These are phyloP conservation scores for Nigrospora oryzae DNA, from an alignment of 2,329 filamentous ascomycete genomes.

Conservation along the genomic window DNA sequence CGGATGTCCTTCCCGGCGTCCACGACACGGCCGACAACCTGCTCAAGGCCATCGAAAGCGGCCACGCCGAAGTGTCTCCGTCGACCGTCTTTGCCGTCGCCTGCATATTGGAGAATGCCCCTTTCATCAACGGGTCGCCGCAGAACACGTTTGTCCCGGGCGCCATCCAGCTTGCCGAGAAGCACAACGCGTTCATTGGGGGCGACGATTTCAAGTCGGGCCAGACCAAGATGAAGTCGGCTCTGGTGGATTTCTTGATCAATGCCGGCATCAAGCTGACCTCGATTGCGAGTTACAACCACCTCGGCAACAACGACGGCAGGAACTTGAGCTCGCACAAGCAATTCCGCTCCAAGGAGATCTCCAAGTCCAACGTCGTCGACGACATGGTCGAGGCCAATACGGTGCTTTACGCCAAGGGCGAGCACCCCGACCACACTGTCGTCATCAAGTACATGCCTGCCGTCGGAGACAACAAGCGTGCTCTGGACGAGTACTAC, in stretches of 20 bases:
- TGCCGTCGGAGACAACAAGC: conserved; percentile 97
- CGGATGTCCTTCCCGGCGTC: conserved; percentile 77
- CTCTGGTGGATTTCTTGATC: conserved; percentile 96
- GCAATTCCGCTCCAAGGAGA: conserved; percentile 99
- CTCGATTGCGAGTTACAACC: conserved; percentile 98
- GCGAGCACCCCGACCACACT: conserved; percentile 88
- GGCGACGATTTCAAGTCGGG: conserved; percentile 99
- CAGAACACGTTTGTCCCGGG: conserved; percentile 99
- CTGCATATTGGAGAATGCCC: conserved; percentile 78
- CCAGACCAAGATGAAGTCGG: conserved; percentile 99
- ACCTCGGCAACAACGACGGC: conserved; percentile 98
- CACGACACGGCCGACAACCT: conserved; percentile 97
- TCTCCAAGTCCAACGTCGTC: conserved; percentile 97
- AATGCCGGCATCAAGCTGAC: conserved; percentile 98
- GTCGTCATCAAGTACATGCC: conserved; percentile 99
- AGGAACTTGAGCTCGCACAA: conserved; percentile 96
- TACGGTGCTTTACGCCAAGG: conserved; percentile 77
- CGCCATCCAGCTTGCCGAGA: conserved; percentile 79
- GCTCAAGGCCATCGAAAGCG: conserved; percentile 74
- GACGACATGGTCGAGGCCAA: conserved; percentile 99
- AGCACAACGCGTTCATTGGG: conserved; percentile 83
- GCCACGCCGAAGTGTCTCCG: conserved; percentile 86
- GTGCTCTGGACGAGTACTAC: conserved; percentile 97
- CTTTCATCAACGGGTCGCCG: conserved; percentile 98
- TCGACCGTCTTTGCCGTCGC: conserved; percentile 95